These are phyloP conservation scores for Botryotinia calthae DNA, from an alignment of 2,329 filamentous ascomycete genomes.

Conservation along the genomic window DNA sequence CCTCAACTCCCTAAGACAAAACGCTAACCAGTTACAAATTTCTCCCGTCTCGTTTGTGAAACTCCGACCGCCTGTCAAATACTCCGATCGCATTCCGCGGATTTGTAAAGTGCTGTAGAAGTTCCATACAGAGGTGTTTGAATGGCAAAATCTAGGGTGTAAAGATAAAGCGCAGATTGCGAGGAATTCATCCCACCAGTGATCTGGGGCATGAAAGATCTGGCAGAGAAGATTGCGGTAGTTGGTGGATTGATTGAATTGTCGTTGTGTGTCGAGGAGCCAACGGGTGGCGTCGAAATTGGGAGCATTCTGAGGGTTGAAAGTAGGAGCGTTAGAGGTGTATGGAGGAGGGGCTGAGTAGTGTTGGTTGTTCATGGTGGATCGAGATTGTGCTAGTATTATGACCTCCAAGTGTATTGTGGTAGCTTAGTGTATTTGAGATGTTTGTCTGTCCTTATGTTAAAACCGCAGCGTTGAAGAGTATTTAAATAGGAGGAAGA, in stretches of 20 bases:
- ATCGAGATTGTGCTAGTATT: too few species aligned
- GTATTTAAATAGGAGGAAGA: background rate
- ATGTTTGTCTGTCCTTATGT: background rate
- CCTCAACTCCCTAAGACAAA: background rate
- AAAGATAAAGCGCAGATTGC: background rate
- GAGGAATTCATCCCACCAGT: background rate
- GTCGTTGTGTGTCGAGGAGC: background rate
- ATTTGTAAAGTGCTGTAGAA: background rate
- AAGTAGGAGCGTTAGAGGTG: background rate
- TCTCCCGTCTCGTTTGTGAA: background rate
- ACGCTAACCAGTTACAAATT: background rate
- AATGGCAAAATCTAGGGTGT: background rate
- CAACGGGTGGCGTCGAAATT: background rate
- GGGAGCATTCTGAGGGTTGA: background rate
- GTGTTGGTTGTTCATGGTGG: background rate
- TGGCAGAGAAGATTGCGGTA: background rate
- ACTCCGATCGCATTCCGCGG: background rate
- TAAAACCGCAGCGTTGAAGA: background rate
- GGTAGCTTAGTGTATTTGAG: background rate
- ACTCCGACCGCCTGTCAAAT: background rate
- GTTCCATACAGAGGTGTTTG: background rate
- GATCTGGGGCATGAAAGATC: background rate
- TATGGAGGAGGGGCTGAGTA: background rate
- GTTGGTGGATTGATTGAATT: background rate
- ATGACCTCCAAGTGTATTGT: background rate